phyloP scores from a whole-genome alignment of 257 asterid genomes.

The Solanum paucissectum region DNA sequence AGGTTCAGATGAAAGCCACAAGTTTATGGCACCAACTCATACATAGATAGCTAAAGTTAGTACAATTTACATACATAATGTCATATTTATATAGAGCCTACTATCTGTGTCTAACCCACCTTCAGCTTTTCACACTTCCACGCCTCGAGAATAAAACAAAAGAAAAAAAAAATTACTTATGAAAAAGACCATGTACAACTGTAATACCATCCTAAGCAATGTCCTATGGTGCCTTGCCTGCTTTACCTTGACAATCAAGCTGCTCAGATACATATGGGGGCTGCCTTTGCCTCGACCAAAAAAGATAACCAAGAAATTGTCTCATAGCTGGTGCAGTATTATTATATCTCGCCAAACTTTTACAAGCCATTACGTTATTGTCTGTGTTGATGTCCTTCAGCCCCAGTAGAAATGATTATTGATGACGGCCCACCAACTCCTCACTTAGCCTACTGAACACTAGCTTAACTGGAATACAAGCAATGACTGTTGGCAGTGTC shows the following conservation, averaged over 20 bases:
- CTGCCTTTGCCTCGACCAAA: not conserved
- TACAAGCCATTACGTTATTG: not conserved
- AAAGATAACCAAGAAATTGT: not conserved
- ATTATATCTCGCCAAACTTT: not conserved
- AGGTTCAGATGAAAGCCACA: not conserved
- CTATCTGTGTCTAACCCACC: not conserved
- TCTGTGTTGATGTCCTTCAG: slow-evolving; percentile 11
- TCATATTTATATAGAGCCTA: not conserved
- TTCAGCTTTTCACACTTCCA: not conserved
- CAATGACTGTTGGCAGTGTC: slow-evolving; percentile 34
- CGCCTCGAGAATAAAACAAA: not conserved
- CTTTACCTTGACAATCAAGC: not conserved
- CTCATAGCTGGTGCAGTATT: not conserved
- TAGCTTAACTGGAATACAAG: slow-evolving; percentile 90
- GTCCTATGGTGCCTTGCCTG: not conserved
- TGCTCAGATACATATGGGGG: not conserved
- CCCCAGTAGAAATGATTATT: slow-evolving; percentile 12
- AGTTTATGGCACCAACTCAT: not conserved
- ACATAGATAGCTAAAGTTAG: not conserved
- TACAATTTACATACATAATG: not conserved
- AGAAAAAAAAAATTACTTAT: not conserved
- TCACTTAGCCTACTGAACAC: slow-evolving; percentile 90
- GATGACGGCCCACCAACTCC: slow-evolving; percentile 69
- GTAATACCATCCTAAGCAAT: not conserved
- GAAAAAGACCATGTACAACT: not conserved